Base-by-base conservation (phyloP, 78 protist genomes). In the Pigoraptor vietnamica region DNA sequence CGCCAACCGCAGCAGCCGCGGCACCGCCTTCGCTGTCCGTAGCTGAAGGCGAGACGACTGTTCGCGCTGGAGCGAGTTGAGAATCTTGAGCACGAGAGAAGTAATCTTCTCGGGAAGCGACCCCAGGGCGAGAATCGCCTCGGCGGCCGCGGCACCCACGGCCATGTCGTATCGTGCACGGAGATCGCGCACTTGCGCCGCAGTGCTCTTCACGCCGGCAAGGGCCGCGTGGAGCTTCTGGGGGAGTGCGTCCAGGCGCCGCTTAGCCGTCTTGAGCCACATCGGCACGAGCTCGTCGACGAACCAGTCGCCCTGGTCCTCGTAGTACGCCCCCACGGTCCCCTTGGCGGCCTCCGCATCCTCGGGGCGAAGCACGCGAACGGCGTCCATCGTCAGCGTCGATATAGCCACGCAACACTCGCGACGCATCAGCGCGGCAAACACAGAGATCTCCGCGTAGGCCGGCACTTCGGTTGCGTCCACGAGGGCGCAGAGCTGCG, bases 111-210 rank as follows among this genome's bases (percentile, higher is more conserved):
- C 81, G 36, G 93, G 93, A 81, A 91, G 36, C 14, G 2, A 0
- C 48, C 88, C 33, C 29, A 81, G 38, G 25, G 91, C 91, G 14
- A 87, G 87, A 19, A 87, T 0, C 21, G 81, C 93, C 37, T 2
- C 90, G 0, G 90, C 90, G n/a, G 83, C 93, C n/a, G 93, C 93
- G 24, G 36, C 87, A 39, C 35, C 81, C 32, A 90, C 92, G 23
- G 39, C 29, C 23, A 34, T 82, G 79, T 36, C 92, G 92, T 81
- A 24, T 90, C 87, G 79, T 24, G 23, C 48, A 10, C 24, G 0
- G 34, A 9, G 9, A 24, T 82, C 37, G 34, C 87, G 37, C 23
- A 0, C 9, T 19, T 67, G 82, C 82, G 82, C 82, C 33, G 82
- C 82, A 2, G 0, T 23, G 9, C 9, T 32, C 21, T 14, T 24